A percentile compares a stretch with the other conserved stretches of the same genome.
Evolutionary conservation across 1,139 yeast species (phyloP).

Genomic region (Debaryomyces sp.): DNA sequence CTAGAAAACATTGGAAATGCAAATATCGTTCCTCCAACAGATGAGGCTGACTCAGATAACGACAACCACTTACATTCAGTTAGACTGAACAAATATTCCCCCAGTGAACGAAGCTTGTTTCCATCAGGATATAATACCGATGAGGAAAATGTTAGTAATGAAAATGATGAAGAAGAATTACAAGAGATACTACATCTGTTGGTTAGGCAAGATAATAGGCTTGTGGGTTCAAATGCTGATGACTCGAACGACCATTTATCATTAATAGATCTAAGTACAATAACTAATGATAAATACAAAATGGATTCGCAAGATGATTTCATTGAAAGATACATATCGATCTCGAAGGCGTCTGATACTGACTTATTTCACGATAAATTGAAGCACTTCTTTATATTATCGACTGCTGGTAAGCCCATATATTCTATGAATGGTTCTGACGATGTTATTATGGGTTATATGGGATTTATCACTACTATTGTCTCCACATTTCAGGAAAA

Average conservation of each 20-base stretch:
- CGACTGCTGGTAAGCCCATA: conserved; percentile 92
- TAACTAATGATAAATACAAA: neutral
- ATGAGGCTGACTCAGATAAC: neutral
- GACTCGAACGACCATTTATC: neutral
- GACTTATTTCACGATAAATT: conserved; percentile 43
- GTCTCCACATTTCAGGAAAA: conserved; percentile 60
- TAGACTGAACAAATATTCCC: conserved; percentile 5
- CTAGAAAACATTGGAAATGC: conserved; percentile 18
- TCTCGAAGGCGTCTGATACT: conserved; percentile 26
- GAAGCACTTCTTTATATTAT: conserved; percentile 81
- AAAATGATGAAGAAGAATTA: conserved; percentile 30
- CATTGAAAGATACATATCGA: conserved; percentile 18
- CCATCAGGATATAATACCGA: conserved; percentile 11
- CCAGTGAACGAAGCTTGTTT: conserved; percentile 8
- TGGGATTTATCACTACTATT: conserved; percentile 73
- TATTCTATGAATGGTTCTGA: conserved; percentile 81
- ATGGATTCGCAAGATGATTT: conserved; percentile 15
- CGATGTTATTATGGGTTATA: conserved; percentile 67
- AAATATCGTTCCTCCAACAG: conserved; percentile 1
- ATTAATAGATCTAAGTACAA: neutral
- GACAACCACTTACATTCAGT: conserved; percentile 2
- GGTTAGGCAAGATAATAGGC: conserved; percentile 20
- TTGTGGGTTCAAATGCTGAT: neutral
- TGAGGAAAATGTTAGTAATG: conserved; percentile 12
- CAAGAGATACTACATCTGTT: conserved; percentile 30